Percentiles rank a stretch among this genome's conserved stretches.
phyloP scores from a whole-genome alignment of 2,329 filamentous ascomycete genomes.

The Didymosphaeria variabile region DNA sequence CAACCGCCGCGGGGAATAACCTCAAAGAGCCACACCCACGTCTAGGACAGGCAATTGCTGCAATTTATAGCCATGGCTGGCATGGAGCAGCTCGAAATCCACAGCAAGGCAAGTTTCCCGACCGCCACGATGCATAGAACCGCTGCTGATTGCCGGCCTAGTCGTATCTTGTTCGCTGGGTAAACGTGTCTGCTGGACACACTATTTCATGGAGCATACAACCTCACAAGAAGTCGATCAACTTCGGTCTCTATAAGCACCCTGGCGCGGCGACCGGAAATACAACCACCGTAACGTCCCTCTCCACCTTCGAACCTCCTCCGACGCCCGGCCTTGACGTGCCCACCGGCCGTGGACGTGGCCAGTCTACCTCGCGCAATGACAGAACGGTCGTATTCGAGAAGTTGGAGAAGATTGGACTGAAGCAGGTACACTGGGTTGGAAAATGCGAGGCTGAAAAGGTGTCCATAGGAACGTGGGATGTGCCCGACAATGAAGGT shows the following conservation, averaged over 20 bases:
- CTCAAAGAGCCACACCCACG: background rate
- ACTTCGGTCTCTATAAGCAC: conserved; percentile 98
- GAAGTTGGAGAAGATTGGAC: conserved; percentile 68
- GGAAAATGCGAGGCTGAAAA: conserved; percentile 97
- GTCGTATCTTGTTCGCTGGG: conserved; percentile 99
- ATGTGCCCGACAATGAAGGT: conserved; percentile 76
- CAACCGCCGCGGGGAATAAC: conserved; percentile 13
- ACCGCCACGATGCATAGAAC: background rate
- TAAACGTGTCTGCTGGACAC: conserved; percentile 86
- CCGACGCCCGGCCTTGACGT: conserved; percentile 62
- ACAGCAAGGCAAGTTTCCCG: conserved; percentile 80
- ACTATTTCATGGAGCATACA: conserved; percentile 98
- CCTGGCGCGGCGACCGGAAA: conserved; percentile 74
- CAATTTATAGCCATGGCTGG: conserved; percentile 73
- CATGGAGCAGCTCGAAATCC: conserved; percentile 96
- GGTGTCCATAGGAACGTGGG: conserved; percentile 88
- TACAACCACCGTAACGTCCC: conserved; percentile 48
- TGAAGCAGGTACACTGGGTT: conserved; percentile 76
- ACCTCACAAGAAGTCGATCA: conserved; percentile 97
- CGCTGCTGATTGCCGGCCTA: conserved; percentile 52
- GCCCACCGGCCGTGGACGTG: conserved; percentile 64
- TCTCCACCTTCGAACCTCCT: conserved; percentile 42
- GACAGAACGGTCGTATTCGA: conserved; percentile 75
- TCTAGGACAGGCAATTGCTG: background rate
- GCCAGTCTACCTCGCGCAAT: conserved; percentile 67